phyloP scores from a whole-genome alignment of 2,329 filamentous ascomycete genomes.

The Cladosporium halotolerans region DNA sequence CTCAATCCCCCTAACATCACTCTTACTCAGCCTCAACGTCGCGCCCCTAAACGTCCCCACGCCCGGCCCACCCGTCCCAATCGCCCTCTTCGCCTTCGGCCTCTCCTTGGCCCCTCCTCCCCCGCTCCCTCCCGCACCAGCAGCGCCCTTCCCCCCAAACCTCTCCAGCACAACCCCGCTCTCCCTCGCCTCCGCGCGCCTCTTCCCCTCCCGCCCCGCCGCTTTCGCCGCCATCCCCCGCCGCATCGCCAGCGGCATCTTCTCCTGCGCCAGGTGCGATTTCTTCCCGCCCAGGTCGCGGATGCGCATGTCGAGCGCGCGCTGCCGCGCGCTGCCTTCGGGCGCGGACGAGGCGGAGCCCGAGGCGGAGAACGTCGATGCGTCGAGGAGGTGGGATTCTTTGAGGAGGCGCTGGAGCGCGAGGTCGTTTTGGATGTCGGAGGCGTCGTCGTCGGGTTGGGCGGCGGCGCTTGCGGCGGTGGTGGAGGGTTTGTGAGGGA shows the following conservation, averaged over 20 bases:
- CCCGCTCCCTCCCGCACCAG: slow-evolving; percentile 20
- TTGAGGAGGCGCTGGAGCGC: slow-evolving; percentile 83
- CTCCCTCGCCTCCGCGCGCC: slow-evolving; percentile 75
- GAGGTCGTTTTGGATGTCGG: slow-evolving; percentile 82
- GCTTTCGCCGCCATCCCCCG: slow-evolving; percentile 75
- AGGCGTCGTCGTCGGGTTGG: slow-evolving; percentile 45
- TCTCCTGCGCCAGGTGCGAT: slow-evolving; percentile 69
- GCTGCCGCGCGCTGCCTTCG: slow-evolving; percentile 67
- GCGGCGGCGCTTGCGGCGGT: slow-evolving; percentile 14
- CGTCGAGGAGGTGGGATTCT: slow-evolving; percentile 81
- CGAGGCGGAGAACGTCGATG: slow-evolving; percentile 47
- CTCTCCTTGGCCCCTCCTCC: slow-evolving; percentile 22
- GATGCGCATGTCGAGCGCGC: slow-evolving; percentile 76
- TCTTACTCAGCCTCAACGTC: slow-evolving; percentile 69
- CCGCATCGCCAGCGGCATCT: slow-evolving; percentile 82
- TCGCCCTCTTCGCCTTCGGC: slow-evolving; percentile 38
- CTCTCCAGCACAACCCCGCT: slow-evolving; percentile 84
- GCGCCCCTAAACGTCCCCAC: slow-evolving; percentile 77
- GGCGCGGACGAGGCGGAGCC: slow-evolving; percentile 35
- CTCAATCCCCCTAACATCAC: slow-evolving; percentile 68
- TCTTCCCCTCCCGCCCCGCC: slow-evolving; percentile 58
- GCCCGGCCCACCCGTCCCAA: slow-evolving; percentile 66
- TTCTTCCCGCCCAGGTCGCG: slow-evolving; percentile 72
- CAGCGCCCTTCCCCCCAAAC: slow-evolving; percentile 34
- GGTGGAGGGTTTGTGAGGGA: neutral